Evolutionary conservation across 768 basidiomycete species (phyloP), one percentile per base, ranked within the genome.

Genomic region (Suillus variegatus): DNA sequence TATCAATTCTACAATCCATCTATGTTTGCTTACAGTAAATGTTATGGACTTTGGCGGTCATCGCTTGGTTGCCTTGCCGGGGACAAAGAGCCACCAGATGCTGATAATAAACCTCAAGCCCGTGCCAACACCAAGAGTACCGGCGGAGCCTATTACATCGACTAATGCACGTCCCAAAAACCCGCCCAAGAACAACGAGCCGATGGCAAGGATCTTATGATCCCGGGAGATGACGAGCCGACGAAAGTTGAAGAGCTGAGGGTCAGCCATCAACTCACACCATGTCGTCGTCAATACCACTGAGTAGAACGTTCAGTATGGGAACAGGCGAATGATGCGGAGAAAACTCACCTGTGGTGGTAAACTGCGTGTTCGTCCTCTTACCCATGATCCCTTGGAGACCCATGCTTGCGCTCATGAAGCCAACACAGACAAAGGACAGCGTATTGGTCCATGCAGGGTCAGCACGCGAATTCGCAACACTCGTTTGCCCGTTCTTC

Each of bases 271-370:
- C 47, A 94, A 83, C 73, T 94, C 92, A 70, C 91, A 90, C 91
- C 91, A 94, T 68, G 92, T 83, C 18, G 90, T 90, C n/a, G 92
- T 94, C 14, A 94, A 79, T 55, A 93, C 91, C 68, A 93, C 90
- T 86, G 74, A 68, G 40, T 22, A 14, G 36, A 32, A 32, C 6
- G 20, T 35, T 67, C 25, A 68, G 38, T 61, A 47, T 46, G n/a
- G 2, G 16, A 25, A 4, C 9, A 32, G 62, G 9, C 10, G n/a
- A 13, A 22, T 12, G 32, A 25, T 16, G 56, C 6, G 54, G 69
- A 49, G 14, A 28, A 54, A n/a, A 82, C 85, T 74, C 64, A 89
- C 88, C 87, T 35, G 88, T 89, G 0, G 88, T 89, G 46, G 88
- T 86, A 72, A 89, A 93, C 75, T 91, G 88, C 6, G 88, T 88